Base-by-base conservation (phyloP, 169 alveolate genomes). In the Plasmodium fragile region DNA sequence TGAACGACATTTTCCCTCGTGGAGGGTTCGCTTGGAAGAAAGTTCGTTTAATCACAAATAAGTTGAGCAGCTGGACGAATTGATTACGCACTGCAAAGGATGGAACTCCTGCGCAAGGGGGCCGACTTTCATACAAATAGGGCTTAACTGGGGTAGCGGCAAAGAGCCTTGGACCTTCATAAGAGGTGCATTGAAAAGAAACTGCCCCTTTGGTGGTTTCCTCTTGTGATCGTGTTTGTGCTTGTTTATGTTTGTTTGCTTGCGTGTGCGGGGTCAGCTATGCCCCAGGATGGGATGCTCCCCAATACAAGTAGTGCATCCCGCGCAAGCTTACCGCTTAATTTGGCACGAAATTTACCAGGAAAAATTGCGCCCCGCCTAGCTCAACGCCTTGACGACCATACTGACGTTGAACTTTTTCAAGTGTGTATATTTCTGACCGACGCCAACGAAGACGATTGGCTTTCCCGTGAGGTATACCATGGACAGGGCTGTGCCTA, bases 401-500 rank as follows among this genome's bases (percentile, higher is more conserved):
- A 98, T 97, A 85, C 96, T 96, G 45, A 97, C 98, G 89, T 98
- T 98, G 93, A 99, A 96, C 91, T 97, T 98, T 96, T 98, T 98
- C 83, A 99, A 95, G 96, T 99, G 98, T 71, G 98, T 97, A 96
- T 99, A 99, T 92, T 98, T 99, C 96, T 99, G 99, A n/a, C 99
- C 99, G 7, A 99, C 98, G 34, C 99, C 99, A n/a, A 99, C 99
- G 96, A 99, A 99, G 53, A 99, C 98, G 52, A 99, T 98, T 3
- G 99, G 99, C 95, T 98, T 99, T 16, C 99, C 99, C 25, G 99
- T 98, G 36, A 99, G 97, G 95, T 99, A 99, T 25, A 98, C 99
- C 99, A 99, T 99, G 52, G 99, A 98, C 43, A 99, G 96, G 45
- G 99, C 99, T 13, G 99, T 99, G 7, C 99, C 99, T 5, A 99